A percentile compares a stretch with the other conserved stretches of the same genome.
Evolutionary conservation across 192 early-diverging fungal species (phyloP).

Genomic region (Rhizophagus prolifer): DNA sequence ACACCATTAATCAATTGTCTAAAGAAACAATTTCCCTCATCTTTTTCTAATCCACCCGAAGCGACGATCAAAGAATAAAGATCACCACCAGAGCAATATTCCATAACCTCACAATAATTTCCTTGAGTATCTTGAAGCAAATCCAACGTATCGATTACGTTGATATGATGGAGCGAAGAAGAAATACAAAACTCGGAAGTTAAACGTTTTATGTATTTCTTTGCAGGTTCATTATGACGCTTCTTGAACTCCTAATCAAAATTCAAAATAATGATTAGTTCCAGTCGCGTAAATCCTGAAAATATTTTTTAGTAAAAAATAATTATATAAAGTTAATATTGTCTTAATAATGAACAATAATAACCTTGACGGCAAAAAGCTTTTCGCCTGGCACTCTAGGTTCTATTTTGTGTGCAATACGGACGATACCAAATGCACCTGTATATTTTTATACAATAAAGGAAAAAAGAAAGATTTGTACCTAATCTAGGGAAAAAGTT

Average conservation of each 20-base stretch:
- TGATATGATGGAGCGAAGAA: constrained; percentile 70
- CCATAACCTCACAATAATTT: constrained; percentile 73
- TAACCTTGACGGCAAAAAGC: constrained; percentile 49
- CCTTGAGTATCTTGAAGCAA: constrained; percentile 68
- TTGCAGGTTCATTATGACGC: constrained; percentile 51
- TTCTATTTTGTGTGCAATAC: constrained; percentile 42
- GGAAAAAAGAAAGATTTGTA: background rate
- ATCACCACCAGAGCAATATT: constrained; percentile 82
- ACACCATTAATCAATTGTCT: constrained; percentile 77
- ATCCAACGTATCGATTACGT: constrained; percentile 80
- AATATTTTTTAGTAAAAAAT: too few species aligned
- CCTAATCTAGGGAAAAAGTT: background rate
- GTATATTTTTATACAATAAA: background rate
- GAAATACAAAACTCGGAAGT: constrained; percentile 82
- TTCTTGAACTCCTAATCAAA: constrained; percentile 78
- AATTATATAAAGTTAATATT: background rate
- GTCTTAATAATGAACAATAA: background rate
- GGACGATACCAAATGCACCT: constrained; percentile 47
- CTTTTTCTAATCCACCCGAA: constrained; percentile 47
- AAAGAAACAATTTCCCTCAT: constrained; percentile 66
- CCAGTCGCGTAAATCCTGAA: background rate
- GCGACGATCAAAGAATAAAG: constrained; percentile 70
- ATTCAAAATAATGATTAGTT: background rate
- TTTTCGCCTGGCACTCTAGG: constrained; percentile 34
- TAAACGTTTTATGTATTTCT: constrained; percentile 53